Evolutionary conservation across 495 filamentous ascomycete genomes (phyloP).

Genomic region (Neurospora sp.): DNA sequence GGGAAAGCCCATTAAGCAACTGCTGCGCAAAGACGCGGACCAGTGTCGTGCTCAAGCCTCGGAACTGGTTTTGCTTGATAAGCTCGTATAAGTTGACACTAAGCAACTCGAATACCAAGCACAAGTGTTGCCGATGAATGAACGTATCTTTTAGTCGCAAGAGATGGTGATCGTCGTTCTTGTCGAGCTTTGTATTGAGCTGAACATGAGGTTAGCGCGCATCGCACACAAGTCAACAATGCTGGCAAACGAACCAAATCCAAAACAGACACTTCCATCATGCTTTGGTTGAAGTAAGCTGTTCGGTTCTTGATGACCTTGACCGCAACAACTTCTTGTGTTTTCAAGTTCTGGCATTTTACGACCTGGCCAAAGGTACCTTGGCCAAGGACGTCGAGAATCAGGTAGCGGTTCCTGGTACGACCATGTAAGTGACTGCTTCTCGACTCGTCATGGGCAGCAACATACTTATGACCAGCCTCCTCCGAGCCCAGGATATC

Average conservation of each 20-base stretch:
- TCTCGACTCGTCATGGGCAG: neutral
- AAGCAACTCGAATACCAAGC: conserved; percentile 92
- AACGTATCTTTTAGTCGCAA: conserved; percentile 96
- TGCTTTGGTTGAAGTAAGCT: conserved; percentile 99
- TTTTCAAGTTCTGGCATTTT: conserved; percentile 97
- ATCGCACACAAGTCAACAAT: neutral
- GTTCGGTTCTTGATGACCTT: conserved; percentile 99
- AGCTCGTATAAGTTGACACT: conserved; percentile 98
- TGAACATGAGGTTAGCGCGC: conserved; percentile 25
- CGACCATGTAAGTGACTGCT: neutral
- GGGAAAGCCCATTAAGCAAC: conserved; percentile 79
- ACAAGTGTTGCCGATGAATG: conserved; percentile 95
- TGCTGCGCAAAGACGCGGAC: conserved; percentile 98
- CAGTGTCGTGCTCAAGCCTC: conserved; percentile 91
- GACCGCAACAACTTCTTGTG: conserved; percentile 95
- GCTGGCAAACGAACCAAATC: conserved; percentile 60
- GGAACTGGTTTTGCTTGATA: conserved; percentile 99
- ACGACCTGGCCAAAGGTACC: conserved; percentile 99
- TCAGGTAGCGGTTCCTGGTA: conserved; percentile 89
- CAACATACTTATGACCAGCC: conserved; percentile 85
- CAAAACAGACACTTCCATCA: conserved; percentile 99
- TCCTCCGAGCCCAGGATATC: conserved; percentile 98
- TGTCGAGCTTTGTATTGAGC: conserved; percentile 97
- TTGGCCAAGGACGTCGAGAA: conserved; percentile 94
- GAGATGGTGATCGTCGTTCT: conserved; percentile 97